Evolutionary conservation across 2,329 filamentous ascomycete genomes (phyloP).

Genomic region (Colletotrichum navitas): DNA sequence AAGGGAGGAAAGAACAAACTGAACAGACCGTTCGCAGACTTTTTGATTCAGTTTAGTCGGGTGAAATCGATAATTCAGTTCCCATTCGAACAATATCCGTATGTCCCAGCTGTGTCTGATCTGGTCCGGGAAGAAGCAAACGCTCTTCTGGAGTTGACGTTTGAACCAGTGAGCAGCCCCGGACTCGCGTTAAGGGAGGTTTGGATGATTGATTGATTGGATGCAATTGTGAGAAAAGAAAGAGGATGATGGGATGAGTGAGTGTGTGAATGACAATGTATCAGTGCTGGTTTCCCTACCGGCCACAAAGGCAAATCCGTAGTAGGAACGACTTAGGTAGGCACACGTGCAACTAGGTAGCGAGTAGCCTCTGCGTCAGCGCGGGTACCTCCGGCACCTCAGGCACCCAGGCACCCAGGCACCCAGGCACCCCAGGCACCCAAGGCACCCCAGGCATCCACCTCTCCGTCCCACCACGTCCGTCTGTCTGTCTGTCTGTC

Average conservation of each 20-base stretch:
- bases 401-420: no score
- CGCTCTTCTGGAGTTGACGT: not conserved
- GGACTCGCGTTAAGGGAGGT: not conserved
- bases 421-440: constrained; percentile 6
- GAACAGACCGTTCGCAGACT: not conserved
- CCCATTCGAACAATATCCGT: constrained; percentile 20
- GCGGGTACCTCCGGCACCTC: constrained; percentile 21
- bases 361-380: not conserved
- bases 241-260: not conserved
- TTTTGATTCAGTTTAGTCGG: not conserved
- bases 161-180: not conserved
- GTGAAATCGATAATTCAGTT: constrained; percentile 29
- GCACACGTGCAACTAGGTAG: not conserved
- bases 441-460: constrained; percentile 4
- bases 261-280: not conserved
- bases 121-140: not conserved
- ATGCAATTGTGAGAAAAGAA: not conserved
- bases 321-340: not conserved
- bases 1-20: constrained; percentile 1
- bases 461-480: not conserved
- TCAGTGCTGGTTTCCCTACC: no score
- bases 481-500: no score
- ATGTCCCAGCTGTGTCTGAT: constrained; percentile 1
- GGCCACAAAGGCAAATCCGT: no score
- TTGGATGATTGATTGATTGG: not conserved